A percentile compares a stretch with the other conserved stretches of the same genome.
Evolutionary conservation across 2,329 filamentous ascomycete genomes (phyloP).

Genomic region (Colletotrichum abscissum): DNA sequence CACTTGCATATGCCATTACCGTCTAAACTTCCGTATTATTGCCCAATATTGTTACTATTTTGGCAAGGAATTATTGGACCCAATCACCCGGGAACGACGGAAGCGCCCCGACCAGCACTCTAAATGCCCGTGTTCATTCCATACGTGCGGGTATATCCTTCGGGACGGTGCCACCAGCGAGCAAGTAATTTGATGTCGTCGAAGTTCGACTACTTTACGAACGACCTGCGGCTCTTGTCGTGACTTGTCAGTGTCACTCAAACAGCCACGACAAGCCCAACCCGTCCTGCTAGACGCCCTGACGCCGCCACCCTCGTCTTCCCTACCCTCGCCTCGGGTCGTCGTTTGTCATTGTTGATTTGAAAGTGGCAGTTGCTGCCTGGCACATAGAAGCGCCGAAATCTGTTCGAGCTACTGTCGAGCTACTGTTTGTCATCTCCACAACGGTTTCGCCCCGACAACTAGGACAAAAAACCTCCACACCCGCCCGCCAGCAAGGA

Average conservation of each 20-base stretch:
- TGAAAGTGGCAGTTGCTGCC: background rate
- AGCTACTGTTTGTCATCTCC: conserved; percentile 1
- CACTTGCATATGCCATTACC: background rate
- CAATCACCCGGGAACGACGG: background rate
- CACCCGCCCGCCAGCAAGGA: background rate
- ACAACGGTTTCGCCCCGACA: background rate
- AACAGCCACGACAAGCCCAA: background rate
- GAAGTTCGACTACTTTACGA: background rate
- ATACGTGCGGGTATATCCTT: background rate
- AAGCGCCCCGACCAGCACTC: conserved; percentile 8
- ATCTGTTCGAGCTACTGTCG: background rate
- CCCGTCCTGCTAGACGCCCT: background rate
- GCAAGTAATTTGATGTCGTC: background rate
- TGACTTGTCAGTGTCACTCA: background rate
- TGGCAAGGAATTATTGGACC: background rate
- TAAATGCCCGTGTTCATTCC: background rate
- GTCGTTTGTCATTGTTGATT: background rate
- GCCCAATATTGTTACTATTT: background rate
- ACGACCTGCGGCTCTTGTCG: background rate
- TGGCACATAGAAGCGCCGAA: background rate
- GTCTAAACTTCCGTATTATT: background rate
- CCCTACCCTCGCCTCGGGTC: background rate
- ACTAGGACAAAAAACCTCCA: background rate
- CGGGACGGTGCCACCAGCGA: background rate
- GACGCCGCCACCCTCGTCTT: background rate